These are phyloP conservation scores for Echium plantagineum DNA, from an alignment of 257 asterid species.

Conservation along the genomic window DNA sequence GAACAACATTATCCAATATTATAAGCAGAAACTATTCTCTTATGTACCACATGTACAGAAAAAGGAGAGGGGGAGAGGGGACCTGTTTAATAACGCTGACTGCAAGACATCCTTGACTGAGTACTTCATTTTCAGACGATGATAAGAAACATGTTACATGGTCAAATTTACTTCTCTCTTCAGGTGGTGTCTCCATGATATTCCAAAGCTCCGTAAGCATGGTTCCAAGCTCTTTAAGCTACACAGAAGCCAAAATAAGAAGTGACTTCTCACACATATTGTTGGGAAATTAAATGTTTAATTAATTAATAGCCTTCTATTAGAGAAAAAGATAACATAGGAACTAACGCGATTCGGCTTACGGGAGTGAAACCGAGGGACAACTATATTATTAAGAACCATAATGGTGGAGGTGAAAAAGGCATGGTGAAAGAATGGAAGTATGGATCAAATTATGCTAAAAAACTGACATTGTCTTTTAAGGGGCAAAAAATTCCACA, in stretches of 20 bases:
- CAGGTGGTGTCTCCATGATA: slow-evolving; percentile 47
- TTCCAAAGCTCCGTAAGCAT: slow-evolving; percentile 51
- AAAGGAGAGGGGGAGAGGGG: neutral
- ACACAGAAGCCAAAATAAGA: slow-evolving; percentile 8
- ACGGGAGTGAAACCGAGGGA: too few relatives aligned
- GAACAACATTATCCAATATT: neutral
- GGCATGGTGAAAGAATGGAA: neutral
- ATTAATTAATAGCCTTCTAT: neutral
- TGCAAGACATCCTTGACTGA: slow-evolving; percentile 48
- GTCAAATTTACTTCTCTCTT: slow-evolving; percentile 43
- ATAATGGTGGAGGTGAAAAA: neutral
- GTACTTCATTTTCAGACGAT: slow-evolving; percentile 29
- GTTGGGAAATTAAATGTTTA: neutral
- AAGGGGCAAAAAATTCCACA: neutral
- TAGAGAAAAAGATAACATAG: too few relatives aligned
- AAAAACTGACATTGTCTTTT: neutral
- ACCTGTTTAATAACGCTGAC: slow-evolving; percentile 57
- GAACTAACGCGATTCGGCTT: too few relatives aligned
- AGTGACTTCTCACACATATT: slow-evolving; percentile 1
- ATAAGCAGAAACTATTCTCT: too few relatives aligned
- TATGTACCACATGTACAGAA: neutral
- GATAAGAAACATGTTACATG: slow-evolving; percentile 34
- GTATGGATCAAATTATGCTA: neutral
- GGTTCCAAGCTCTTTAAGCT: slow-evolving; percentile 50
- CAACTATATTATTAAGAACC: too few relatives aligned